These are phyloP conservation scores for Candida peoriensis DNA, from an alignment of 805 yeast genomes.

Conservation along the genomic window DNA sequence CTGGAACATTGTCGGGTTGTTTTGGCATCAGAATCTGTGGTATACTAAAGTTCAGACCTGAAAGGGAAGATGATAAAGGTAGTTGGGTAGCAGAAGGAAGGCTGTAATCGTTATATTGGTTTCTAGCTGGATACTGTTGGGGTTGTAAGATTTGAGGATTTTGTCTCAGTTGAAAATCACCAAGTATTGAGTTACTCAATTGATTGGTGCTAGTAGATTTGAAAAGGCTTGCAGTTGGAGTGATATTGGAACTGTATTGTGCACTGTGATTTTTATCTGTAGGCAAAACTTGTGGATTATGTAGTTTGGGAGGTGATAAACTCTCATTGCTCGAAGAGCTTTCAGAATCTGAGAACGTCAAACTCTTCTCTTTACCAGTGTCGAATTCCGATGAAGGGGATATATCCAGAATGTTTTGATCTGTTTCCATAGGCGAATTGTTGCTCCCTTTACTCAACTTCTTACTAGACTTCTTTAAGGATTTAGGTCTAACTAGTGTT, in stretches of 20 bases:
- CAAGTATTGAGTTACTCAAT: constrained; percentile 17
- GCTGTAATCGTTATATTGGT: constrained; percentile 9
- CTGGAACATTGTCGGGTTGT: constrained; percentile 19
- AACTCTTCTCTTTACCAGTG: constrained; percentile 12
- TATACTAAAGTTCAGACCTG: constrained; percentile 17
- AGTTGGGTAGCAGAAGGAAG: constrained; percentile 10
- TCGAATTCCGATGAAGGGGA: neutral
- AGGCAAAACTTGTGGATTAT: constrained; percentile 22
- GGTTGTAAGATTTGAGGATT: constrained; percentile 15
- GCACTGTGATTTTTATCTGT: constrained; percentile 13
- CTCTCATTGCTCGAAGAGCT: constrained; percentile 22
- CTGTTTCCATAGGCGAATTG: neutral
- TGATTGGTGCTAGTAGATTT: neutral
- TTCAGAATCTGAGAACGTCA: constrained; percentile 23
- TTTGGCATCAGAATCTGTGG: constrained; percentile 23
- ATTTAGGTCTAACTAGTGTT: too few relatives aligned
- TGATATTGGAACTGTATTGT: neutral
- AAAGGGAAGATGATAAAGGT: constrained; percentile 10
- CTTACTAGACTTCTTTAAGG: too few relatives aligned
- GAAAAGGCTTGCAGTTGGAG: constrained; percentile 1
- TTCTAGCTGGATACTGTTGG: constrained; percentile 13
- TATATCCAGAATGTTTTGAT: neutral
- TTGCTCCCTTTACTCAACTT: too few relatives aligned
- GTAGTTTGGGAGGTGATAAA: constrained; percentile 24
- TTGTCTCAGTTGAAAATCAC: constrained; percentile 19